A percentile compares a stretch with the other conserved stretches of the same genome.
phyloP scores from a whole-genome alignment of 805 yeast species.

The Wickerhamiella bombiphila region DNA sequence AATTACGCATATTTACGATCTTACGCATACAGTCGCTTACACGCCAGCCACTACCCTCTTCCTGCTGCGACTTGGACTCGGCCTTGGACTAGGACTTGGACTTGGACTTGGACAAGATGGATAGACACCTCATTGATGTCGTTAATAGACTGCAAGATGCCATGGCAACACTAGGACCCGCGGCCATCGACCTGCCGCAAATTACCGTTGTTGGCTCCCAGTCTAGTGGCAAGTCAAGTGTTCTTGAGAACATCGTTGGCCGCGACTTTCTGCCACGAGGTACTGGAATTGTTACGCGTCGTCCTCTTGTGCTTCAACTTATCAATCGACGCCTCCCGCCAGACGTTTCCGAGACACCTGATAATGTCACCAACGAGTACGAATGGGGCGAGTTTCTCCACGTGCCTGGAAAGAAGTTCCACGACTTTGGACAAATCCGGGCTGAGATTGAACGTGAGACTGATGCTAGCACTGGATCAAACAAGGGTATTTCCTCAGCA shows the following conservation, averaged over 20 bases:
- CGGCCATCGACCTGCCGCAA: conserved; percentile 77
- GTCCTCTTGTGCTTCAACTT: conserved; percentile 70
- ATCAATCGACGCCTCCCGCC: conserved; percentile 38
- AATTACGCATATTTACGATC: no score
- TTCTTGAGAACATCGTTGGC: conserved; percentile 79
- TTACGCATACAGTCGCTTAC: no score
- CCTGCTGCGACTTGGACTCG: no score
- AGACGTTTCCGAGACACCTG: conserved; percentile 20
- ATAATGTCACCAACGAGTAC: conserved; percentile 25
- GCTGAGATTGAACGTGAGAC: conserved; percentile 84
- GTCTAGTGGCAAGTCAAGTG: conserved; percentile 80
- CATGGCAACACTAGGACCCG: conserved; percentile 72
- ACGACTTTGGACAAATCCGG: conserved; percentile 78
- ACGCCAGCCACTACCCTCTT: no score
- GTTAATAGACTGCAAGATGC: conserved; percentile 81
- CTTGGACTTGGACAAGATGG: no score
- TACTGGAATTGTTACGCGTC: conserved; percentile 82
- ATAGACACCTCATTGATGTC: conserved; percentile 62
- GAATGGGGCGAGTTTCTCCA: conserved; percentile 99
- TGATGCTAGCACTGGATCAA: conserved; percentile 53
- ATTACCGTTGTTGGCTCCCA: conserved; percentile 87
- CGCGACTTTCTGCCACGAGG: conserved; percentile 83
- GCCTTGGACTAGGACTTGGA: no score
- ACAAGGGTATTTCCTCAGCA: conserved; percentile 74
- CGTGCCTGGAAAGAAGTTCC: conserved; percentile 74